Conservation (phyloP, 129 eudicot species). For the Flaveria linearis region DNA sequence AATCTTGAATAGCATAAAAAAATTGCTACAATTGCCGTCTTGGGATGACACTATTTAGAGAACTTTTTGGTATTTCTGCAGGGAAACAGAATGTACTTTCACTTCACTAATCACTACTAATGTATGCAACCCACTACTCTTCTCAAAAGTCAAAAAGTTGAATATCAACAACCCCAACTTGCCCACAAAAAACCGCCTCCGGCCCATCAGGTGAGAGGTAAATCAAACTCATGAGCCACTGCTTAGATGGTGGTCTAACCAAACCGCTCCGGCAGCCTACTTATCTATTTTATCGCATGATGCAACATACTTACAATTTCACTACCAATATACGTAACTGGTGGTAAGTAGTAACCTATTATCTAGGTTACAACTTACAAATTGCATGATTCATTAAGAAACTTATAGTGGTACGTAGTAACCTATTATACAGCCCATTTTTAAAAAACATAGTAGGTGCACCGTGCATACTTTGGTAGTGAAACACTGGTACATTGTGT, state of each 20-base stretch:
- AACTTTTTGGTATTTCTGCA: not conserved
- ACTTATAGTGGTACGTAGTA: not conserved
- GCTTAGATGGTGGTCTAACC: not conserved
- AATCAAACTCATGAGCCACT: not conserved
- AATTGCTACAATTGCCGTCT: slow-evolving; percentile 1
- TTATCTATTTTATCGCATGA: not conserved
- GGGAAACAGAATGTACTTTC: not conserved
- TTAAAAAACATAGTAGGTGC: not conserved
- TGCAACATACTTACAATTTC: not conserved
- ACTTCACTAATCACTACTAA: not conserved
- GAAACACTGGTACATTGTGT: not conserved
- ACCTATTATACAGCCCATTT: not conserved
- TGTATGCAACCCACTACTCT: not conserved
- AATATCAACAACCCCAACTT: not conserved
- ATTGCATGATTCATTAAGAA: not conserved
- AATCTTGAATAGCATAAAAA: not conserved
- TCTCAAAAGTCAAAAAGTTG: not conserved
- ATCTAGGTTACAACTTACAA: not conserved
- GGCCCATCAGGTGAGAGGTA: not conserved
- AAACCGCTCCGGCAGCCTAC: no score
- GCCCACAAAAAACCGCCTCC: not conserved
- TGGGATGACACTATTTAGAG: not conserved
- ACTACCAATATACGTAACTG: not conserved
- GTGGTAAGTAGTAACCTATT: not conserved
- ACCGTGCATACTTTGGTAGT: not conserved